Evolutionary conservation across 2,329 filamentous ascomycete species (phyloP).

Genomic region (Huntiella abstrusa): DNA sequence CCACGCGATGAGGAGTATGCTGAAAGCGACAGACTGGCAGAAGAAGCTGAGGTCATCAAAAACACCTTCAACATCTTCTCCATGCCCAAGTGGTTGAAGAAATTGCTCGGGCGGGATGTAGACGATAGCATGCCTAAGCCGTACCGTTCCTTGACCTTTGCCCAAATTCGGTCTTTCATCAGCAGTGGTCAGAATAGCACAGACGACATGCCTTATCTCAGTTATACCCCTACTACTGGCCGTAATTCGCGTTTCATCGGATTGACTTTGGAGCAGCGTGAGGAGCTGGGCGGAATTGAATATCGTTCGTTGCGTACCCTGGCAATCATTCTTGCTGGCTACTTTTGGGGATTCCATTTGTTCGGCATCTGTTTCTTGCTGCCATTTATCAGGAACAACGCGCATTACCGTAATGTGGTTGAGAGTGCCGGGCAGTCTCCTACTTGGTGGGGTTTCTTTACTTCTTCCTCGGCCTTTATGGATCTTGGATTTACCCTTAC

Average conservation of each 20-base stretch:
- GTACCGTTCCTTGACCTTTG: slow-evolving; percentile 6
- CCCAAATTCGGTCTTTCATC: slow-evolving; percentile 7
- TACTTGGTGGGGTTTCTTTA: slow-evolving; percentile 88
- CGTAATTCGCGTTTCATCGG: slow-evolving; percentile 87
- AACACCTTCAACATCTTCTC: slow-evolving; percentile 13
- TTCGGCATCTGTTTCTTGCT: slow-evolving; percentile 55
- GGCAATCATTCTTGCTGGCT: slow-evolving; percentile 55
- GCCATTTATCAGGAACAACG: slow-evolving; percentile 57
- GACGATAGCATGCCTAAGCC: slow-evolving; percentile 6
- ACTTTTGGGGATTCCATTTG: slow-evolving; percentile 69
- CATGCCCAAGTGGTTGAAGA: slow-evolving; percentile 10
- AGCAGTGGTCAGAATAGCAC: slow-evolving; percentile 5
- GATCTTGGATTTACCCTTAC: slow-evolving; percentile 89
- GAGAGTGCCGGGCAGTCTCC: slow-evolving; percentile 29
- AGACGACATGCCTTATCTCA: slow-evolving; percentile 64
- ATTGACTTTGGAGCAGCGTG: slow-evolving; percentile 72
- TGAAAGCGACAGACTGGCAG: slow-evolving; percentile 15
- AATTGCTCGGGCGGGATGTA: neutral
- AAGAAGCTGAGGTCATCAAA: slow-evolving; percentile 20
- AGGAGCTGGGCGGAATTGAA: slow-evolving; percentile 90
- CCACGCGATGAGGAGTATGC: slow-evolving; percentile 13
- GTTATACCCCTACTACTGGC: slow-evolving; percentile 79
- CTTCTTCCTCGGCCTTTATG: slow-evolving; percentile 72
- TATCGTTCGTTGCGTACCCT: slow-evolving; percentile 82
- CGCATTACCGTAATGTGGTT: slow-evolving; percentile 28